Conservation (phyloP, 768 basidiomycete genomes). For the Macrolepiota fuliginosa region DNA sequence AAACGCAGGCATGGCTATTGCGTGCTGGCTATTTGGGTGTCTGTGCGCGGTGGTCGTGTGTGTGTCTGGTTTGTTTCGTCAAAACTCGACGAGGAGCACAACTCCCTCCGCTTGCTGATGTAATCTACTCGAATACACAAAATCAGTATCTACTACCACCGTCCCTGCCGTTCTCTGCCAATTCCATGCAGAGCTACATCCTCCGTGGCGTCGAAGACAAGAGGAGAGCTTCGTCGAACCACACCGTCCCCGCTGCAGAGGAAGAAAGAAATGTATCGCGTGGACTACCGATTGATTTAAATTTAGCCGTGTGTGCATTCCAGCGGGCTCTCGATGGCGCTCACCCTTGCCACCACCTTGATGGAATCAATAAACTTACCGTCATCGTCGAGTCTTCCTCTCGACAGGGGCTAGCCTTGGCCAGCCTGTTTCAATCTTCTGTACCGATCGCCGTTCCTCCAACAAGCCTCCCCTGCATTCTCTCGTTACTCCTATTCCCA, state of each 20-base stretch:
- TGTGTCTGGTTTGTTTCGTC: neutral
- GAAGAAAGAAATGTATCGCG: too few species aligned
- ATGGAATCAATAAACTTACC: neutral
- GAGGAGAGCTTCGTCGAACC: neutral
- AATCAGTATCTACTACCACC: neutral
- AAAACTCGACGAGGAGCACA: constrained; percentile 13
- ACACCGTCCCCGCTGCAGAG: too few species aligned
- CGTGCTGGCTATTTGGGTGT: neutral
- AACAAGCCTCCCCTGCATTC: neutral
- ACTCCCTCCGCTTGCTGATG: constrained; percentile 20
- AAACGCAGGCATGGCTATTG: constrained; percentile 62
- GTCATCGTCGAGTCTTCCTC: neutral
- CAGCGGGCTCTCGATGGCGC: neutral
- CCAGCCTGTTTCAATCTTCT: too few species aligned
- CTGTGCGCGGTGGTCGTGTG: neutral
- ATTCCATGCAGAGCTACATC: neutral
- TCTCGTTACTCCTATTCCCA: neutral
- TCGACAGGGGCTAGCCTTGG: neutral
- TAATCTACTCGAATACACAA: constrained; percentile 16
- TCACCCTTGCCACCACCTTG: neutral
- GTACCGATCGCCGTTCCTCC: neutral
- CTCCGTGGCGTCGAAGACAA: neutral
- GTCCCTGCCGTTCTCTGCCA: neutral
- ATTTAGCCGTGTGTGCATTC: neutral
- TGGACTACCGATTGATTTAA: neutral